A percentile compares a stretch with the other conserved stretches of the same genome.
These are phyloP conservation scores for Sporothrix phasma DNA, from an alignment of 2,329 filamentous ascomycete genomes.

Conservation along the genomic window DNA sequence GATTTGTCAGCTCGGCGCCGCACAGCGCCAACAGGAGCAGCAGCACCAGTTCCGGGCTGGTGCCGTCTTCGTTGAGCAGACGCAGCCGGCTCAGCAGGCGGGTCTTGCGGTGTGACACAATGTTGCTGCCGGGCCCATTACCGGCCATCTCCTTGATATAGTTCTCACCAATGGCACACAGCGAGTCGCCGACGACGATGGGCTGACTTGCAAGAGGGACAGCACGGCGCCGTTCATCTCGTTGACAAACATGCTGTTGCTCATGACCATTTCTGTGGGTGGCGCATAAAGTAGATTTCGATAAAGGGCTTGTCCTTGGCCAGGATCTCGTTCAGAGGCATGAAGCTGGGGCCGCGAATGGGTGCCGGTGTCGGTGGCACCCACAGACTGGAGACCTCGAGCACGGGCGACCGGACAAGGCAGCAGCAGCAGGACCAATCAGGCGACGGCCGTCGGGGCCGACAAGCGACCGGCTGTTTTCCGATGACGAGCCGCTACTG, in stretches of 20 bases:
- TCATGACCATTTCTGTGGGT: conserved; percentile 18
- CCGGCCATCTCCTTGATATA: conserved; percentile 12
- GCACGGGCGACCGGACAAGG: conserved; percentile 1
- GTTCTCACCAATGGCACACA: conserved; percentile 19
- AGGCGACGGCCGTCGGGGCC: conserved; percentile 10
- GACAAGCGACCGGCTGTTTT: conserved; percentile 6
- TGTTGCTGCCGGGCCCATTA: neutral
- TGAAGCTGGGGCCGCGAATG: conserved; percentile 12
- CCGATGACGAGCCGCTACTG: neutral
- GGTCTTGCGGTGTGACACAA: conserved; percentile 12
- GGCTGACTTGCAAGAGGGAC: conserved; percentile 15
- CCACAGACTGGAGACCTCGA: conserved; percentile 11
- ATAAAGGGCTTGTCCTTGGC: conserved; percentile 15
- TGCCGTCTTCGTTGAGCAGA: conserved; percentile 13
- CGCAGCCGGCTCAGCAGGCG: conserved; percentile 14
- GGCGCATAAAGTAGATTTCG: conserved; percentile 18
- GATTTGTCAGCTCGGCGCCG: conserved; percentile 20
- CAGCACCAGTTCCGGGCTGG: conserved; percentile 14
- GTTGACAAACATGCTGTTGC: conserved; percentile 15
- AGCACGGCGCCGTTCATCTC: conserved; percentile 18
- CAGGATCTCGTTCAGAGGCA: conserved; percentile 13
- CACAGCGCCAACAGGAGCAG: conserved; percentile 16
- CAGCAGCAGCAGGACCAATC: neutral
- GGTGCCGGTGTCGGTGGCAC: conserved; percentile 8
- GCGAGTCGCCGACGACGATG: conserved; percentile 14